Conservation (phyloP, 495 filamentous ascomycete genomes). For the Penicillium lagena region DNA sequence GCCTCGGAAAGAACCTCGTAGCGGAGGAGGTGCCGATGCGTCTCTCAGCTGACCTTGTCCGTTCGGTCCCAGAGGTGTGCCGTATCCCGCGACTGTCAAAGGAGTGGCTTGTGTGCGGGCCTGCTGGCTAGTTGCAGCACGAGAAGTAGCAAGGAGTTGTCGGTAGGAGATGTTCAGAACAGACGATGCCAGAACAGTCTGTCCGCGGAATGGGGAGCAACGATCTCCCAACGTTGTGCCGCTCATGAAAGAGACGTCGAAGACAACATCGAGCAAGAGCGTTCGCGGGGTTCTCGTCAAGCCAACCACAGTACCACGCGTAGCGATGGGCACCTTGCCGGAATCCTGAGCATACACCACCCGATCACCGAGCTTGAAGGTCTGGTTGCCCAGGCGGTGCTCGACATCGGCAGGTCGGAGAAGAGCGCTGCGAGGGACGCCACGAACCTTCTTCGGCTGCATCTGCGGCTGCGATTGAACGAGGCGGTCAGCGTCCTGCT, state of each 20-base stretch:
- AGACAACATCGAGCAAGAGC: constrained; percentile 83
- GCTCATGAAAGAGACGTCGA: constrained; percentile 92
- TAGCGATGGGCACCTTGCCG: constrained; percentile 91
- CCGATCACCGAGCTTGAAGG: constrained; percentile 80
- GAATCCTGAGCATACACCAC: constrained; percentile 89
- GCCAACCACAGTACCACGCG: constrained; percentile 85
- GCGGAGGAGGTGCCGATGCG: constrained; percentile 59
- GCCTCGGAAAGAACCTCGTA: constrained; percentile 67
- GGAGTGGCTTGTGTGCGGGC: constrained; percentile 42
- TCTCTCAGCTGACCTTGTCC: constrained; percentile 64
- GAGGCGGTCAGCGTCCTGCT: constrained; percentile 62
- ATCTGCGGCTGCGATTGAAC: constrained; percentile 45
- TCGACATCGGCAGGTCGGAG: constrained; percentile 89
- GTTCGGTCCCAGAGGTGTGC: constrained; percentile 45
- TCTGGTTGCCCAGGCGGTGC: constrained; percentile 79
- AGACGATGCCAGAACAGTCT: constrained; percentile 75
- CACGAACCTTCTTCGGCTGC: constrained; percentile 52
- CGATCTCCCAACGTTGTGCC: constrained; percentile 83
- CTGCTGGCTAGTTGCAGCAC: constrained; percentile 59
- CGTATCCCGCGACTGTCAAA: constrained; percentile 56
- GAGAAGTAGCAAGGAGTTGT: constrained; percentile 71
- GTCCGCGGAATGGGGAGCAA: constrained; percentile 93
- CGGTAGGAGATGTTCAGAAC: constrained; percentile 81
- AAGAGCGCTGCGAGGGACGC: constrained; percentile 78
- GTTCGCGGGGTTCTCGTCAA: constrained; percentile 78